Percentiles rank a stretch among this genome's conserved stretches.
phyloP scores from a whole-genome alignment of 257 asterid species.

The Apocynum venetum region DNA sequence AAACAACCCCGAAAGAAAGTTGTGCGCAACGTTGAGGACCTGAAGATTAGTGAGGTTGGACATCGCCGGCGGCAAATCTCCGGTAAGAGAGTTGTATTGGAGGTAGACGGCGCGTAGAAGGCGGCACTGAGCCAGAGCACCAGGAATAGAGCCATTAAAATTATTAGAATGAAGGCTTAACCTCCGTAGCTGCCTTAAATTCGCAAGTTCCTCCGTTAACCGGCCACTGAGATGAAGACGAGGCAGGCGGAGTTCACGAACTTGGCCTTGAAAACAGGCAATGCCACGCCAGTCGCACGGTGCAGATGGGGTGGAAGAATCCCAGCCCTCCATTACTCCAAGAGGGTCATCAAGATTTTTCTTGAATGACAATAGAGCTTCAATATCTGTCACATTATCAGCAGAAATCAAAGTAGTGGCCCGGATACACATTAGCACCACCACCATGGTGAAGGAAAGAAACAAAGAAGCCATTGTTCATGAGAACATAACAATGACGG shows the following conservation, averaged over 20 bases:
- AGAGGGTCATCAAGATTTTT: conserved; percentile 55
- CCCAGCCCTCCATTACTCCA: conserved; percentile 60
- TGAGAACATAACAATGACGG: conserved; percentile 12
- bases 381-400: conserved; percentile 35
- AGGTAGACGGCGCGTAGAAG: conserved; percentile 63
- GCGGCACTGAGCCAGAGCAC: conserved; percentile 38
- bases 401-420: conserved; percentile 22
- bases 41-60: conserved; percentile 53
- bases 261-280: conserved; percentile 44
- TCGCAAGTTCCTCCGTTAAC: conserved; percentile 33
- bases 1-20: conserved; percentile 44
- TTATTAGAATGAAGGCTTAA: conserved; percentile 68
- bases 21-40: conserved; percentile 54
- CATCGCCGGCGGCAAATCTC: conserved; percentile 43
- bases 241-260: conserved; percentile 59
- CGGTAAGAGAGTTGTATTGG: conserved; percentile 62
- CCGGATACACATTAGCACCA: conserved; percentile 33
- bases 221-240: conserved; percentile 58
- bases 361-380: conserved; percentile 49
- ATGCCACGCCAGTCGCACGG: conserved; percentile 92
- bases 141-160: conserved; percentile 59
- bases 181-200: conserved; percentile 49
- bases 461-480: conserved; percentile 38
- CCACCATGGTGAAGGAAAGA: conserved; percentile 21
- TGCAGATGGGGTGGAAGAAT: conserved; percentile 48